These are phyloP conservation scores for Pisolithus sp. DNA, from an alignment of 768 basidiomycete species.

Conservation along the genomic window DNA sequence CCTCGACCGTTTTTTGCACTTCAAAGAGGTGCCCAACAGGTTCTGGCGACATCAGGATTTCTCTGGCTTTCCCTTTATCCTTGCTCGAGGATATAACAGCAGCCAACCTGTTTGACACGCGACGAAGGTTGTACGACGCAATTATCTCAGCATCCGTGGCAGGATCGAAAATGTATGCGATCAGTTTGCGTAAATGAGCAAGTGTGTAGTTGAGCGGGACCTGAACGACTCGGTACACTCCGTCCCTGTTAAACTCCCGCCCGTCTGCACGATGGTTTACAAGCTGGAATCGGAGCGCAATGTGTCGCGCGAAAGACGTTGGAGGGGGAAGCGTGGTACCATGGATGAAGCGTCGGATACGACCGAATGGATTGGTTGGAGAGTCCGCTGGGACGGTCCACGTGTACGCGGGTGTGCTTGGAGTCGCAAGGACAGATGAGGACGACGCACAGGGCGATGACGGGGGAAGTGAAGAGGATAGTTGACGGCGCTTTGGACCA, in stretches of 20 bases:
- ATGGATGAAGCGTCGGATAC: slow-evolving; percentile 38
- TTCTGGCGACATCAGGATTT: slow-evolving; percentile 3
- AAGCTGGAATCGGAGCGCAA: slow-evolving; percentile 60
- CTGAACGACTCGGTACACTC: slow-evolving; percentile 59
- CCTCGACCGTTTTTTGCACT: slow-evolving; percentile 39
- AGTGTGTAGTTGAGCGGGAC: slow-evolving; percentile 69
- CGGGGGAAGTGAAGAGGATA: slow-evolving; percentile 17
- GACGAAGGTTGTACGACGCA: slow-evolving; percentile 13
- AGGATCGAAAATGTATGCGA: slow-evolving; percentile 50
- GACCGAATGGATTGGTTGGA: slow-evolving; percentile 64
- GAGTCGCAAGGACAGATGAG: slow-evolving; percentile 21
- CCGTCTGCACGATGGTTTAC: slow-evolving; percentile 29
- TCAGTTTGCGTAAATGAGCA: slow-evolving; percentile 53
- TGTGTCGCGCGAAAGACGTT: slow-evolving; percentile 52
- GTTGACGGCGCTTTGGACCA: slow-evolving; percentile 22
- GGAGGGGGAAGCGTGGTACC: slow-evolving; percentile 34
- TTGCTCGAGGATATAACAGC: slow-evolving; percentile 9
- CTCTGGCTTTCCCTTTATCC: slow-evolving; percentile 11
- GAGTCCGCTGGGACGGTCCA: slow-evolving; percentile 54
- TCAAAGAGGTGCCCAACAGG: slow-evolving; percentile 51
- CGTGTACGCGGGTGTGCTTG: slow-evolving; percentile 36
- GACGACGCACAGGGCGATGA: slow-evolving; percentile 24
- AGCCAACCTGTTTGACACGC: slow-evolving; percentile 21
- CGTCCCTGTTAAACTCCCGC: slow-evolving; percentile 31
- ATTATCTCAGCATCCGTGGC: slow-evolving; percentile 20